Percentiles rank a stretch among this genome's conserved stretches.
Evolutionary conservation across 1,284 basidiomycete genomes (phyloP).

Genomic region (Malassezia pachydermatis): DNA sequence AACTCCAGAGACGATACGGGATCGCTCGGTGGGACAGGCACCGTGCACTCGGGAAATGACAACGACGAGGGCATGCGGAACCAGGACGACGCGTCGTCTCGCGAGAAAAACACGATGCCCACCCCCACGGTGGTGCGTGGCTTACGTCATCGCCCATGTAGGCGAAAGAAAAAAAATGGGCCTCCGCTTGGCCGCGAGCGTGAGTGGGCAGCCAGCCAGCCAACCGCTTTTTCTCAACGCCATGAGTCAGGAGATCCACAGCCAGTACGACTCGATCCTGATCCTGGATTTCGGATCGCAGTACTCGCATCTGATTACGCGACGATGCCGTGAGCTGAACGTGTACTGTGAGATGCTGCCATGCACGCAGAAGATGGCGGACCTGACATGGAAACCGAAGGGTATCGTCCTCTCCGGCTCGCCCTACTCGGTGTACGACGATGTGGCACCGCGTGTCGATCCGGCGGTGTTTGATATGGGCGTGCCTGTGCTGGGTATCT

Average conservation of each 20-base stretch:
- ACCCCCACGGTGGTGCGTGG: no score
- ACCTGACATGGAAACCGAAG: conserved; percentile 87
- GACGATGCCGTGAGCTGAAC: conserved; percentile 93
- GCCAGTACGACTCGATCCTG: conserved; percentile 89
- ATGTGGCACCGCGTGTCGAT: conserved; percentile 85
- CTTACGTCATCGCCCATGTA: background rate
- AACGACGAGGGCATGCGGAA: background rate
- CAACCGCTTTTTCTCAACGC: conserved; percentile 4
- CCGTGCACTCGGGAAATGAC: conserved; percentile 15
- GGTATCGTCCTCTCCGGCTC: conserved; percentile 97
- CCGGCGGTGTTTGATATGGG: conserved; percentile 83
- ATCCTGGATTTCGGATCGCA: conserved; percentile 97
- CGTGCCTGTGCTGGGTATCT: conserved; percentile 90
- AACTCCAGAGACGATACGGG: conserved; percentile 28
- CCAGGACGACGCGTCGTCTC: background rate
- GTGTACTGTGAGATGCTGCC: conserved; percentile 98
- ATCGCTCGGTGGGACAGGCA: conserved; percentile 22
- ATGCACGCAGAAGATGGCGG: conserved; percentile 82
- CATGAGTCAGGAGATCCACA: conserved; percentile 61
- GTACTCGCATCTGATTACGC: conserved; percentile 96
- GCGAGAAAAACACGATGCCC: background rate
- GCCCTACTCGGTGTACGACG: conserved; percentile 93
- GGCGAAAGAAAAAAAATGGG: background rate
- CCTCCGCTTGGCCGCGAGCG: background rate
- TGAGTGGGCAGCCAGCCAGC: no score